phyloP scores from a whole-genome alignment of 495 filamentous ascomycete genomes.

The Apodospora peruviana region DNA sequence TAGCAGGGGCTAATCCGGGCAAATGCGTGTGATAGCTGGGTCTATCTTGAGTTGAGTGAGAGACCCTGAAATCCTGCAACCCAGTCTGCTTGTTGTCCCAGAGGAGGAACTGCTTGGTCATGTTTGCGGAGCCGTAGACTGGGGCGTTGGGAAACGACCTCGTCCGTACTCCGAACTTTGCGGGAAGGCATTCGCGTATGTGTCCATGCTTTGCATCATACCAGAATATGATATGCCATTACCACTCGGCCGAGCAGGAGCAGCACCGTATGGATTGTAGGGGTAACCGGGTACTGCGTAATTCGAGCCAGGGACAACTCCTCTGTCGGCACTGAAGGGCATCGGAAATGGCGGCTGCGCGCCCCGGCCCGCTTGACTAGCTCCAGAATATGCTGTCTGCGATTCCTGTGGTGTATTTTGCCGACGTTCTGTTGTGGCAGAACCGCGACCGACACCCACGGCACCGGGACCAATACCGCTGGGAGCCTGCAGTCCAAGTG shows the following conservation, averaged over 20 bases:
- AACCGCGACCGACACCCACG: constrained; percentile 39
- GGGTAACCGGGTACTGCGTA: constrained; percentile 32
- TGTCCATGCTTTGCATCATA: constrained; percentile 37
- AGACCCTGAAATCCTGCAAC: constrained; percentile 46
- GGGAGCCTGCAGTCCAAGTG: constrained; percentile 61
- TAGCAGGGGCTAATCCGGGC: too few relatives aligned
- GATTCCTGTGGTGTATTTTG: constrained; percentile 39
- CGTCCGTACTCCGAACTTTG: constrained; percentile 37
- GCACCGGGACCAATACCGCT: constrained; percentile 59
- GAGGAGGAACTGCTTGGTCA: constrained; percentile 27
- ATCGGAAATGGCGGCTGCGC: constrained; percentile 32
- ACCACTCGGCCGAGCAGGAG: constrained; percentile 30
- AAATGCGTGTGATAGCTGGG: too few relatives aligned
- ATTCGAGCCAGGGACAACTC: constrained; percentile 22
- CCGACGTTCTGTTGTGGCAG: constrained; percentile 40
- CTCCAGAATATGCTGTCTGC: constrained; percentile 29
- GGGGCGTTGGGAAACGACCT: constrained; percentile 38
- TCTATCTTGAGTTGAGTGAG: constrained; percentile 47
- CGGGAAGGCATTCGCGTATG: constrained; percentile 36
- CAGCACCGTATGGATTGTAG: constrained; percentile 37
- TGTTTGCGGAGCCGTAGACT: constrained; percentile 28
- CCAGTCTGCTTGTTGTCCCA: constrained; percentile 40
- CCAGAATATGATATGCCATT: constrained; percentile 24
- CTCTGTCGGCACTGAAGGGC: constrained; percentile 32
- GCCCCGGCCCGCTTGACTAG: constrained; percentile 30